Conservation (phyloP, 345 rosid species). For the Pistacia atlantica region DNA sequence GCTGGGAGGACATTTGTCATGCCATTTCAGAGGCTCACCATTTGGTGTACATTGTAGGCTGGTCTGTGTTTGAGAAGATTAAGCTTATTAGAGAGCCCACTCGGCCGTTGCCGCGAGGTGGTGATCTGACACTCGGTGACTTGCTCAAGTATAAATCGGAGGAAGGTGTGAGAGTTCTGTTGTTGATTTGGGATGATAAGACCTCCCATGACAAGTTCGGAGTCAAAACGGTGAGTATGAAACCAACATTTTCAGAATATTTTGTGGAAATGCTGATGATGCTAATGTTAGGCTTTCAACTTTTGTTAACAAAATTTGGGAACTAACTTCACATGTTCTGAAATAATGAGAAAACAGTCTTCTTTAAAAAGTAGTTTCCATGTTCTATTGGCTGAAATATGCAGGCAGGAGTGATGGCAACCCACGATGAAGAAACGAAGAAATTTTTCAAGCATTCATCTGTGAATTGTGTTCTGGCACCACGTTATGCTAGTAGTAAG, state of each 20-base stretch:
- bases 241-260: not conserved
- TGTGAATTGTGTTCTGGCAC: constrained; percentile 84
- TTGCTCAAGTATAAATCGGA: constrained; percentile 88
- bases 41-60: constrained; percentile 83
- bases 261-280: not conserved
- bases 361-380: no score
- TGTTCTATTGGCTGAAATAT: not conserved
- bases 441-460: constrained; percentile 96
- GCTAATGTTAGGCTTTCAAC: no score
- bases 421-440: constrained; percentile 91
- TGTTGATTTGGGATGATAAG: constrained; percentile 93
- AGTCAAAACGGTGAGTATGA: constrained; percentile 53
- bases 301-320: no score
- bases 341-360: no score
- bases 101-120: constrained; percentile 63
- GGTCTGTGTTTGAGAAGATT: constrained; percentile 87
- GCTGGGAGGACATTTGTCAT: constrained; percentile 96
- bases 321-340: no score
- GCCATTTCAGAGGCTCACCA: constrained; percentile 95
- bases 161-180: constrained; percentile 90
- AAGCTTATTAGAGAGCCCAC: constrained; percentile 80
- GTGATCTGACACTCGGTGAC: constrained; percentile 82
- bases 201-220: constrained; percentile 78
- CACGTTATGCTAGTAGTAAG: constrained; percentile 90
- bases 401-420: constrained; percentile 87